Conservation (phyloP, 371 early-diverging fungal species). For the Apophysomyces trapeziformis region DNA sequence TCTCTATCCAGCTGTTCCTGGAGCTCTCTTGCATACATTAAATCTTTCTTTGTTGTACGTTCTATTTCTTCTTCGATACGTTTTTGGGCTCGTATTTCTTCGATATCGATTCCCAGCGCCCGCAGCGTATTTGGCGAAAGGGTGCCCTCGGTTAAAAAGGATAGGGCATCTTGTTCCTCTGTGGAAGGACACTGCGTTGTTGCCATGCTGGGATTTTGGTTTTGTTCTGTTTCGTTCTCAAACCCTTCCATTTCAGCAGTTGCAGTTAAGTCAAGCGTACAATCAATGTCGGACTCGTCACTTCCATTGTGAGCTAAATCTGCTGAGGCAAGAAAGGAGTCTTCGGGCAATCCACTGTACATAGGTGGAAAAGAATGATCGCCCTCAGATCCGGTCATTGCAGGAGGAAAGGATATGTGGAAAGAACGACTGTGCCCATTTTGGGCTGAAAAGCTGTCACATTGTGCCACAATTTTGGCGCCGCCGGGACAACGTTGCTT, state of each 20-base stretch:
- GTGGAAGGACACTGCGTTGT: not conserved
- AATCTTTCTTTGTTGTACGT: conserved; percentile 15
- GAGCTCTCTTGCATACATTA: conserved; percentile 19
- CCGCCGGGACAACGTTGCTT: too few relatives aligned
- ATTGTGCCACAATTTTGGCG: too few relatives aligned
- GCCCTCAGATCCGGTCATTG: conserved; percentile 1
- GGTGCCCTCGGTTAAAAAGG: conserved; percentile 17
- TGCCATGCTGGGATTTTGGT: not conserved
- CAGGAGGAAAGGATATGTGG: not conserved
- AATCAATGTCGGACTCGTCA: not conserved
- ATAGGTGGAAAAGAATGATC: not conserved
- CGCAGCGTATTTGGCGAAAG: conserved; percentile 21
- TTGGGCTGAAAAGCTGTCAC: not conserved
- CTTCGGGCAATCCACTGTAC: not conserved
- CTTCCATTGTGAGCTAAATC: too few relatives aligned
- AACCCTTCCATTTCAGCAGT: not conserved
- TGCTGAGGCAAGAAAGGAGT: not conserved
- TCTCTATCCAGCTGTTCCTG: conserved; percentile 23
- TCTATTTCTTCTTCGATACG: conserved; percentile 18
- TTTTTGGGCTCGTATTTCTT: conserved; percentile 28
- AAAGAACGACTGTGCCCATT: not conserved
- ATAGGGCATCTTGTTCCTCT: conserved; percentile 11
- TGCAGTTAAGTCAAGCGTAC: not conserved
- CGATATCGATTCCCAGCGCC: conserved; percentile 25
- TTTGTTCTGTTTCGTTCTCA: not conserved